Base-by-base conservation (phyloP, 1,139 yeast genomes). In the Candida sp. region DNA sequence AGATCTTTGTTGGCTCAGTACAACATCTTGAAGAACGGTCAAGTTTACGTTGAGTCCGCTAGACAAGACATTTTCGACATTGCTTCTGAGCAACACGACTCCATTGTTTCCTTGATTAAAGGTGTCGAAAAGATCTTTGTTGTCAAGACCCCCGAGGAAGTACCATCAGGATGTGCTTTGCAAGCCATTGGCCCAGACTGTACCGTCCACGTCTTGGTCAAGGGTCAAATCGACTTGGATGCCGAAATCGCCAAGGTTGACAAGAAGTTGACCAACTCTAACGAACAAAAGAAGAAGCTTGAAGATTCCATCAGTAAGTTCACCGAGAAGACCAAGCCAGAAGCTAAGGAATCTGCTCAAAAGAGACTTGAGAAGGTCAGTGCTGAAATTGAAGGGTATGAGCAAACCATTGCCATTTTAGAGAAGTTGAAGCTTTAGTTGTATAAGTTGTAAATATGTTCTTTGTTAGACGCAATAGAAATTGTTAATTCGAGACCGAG, bases 151-250 rank as follows among this genome's bases (percentile, higher is more conserved):
- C 70, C 73, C 30, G 66, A 71, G 38, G 81, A 82, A 12, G 83
- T 88, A 56, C 98, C 98, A 58, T 83, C 85, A 52, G 99, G 99
- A 43, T 90, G 97, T 70, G 97, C 96, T 43, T 82, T 91, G 59
- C 86, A 85, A 60, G 83, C 96, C 48, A 89, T 93, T 55, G 84
- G 84, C 52, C 88, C 96, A 43, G 88, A 84, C 48, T 86, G 91
- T 66, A 88, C 87, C 55, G 98, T 93, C 37, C 97, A 90, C 64
- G 84, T 93, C 35, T 81, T 94, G 67, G 98, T 94, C 53, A 91
- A 91, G 80, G 98, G 98, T 50, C 96, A 90, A 68, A 86, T 94
- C 61, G 98, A 94, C 68, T 83, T 93, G 62, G 98, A 92, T 62
- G 87, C 89, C 47, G 98, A 94, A 73, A 90, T 94, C 63, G 67